These are phyloP conservation scores for Apodospora peruviana DNA, from an alignment of 495 filamentous ascomycete genomes.

Conservation along the genomic window DNA sequence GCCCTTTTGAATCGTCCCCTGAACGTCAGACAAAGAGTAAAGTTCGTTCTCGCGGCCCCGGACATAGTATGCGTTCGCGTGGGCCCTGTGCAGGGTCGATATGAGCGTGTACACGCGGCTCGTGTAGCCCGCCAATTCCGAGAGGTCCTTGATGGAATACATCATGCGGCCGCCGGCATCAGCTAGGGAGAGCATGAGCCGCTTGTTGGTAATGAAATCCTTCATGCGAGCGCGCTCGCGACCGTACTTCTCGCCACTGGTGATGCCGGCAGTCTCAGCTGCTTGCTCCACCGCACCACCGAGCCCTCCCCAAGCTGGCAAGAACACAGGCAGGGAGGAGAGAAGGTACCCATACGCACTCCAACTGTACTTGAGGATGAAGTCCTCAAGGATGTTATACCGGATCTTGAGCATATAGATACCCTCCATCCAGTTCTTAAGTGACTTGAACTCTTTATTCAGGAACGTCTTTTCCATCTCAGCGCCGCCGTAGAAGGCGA, in stretches of 20 bases:
- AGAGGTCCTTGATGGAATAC: constrained; percentile 98
- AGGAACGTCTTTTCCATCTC: constrained; percentile 89
- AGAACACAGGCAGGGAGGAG: constrained; percentile 87
- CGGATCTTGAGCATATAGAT: constrained; percentile 95
- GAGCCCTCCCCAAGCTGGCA: constrained; percentile 88
- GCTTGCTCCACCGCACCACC: constrained; percentile 64
- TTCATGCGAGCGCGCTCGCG: constrained; percentile 86
- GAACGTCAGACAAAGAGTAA: constrained; percentile 82
- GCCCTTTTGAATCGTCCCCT: constrained; percentile 87
- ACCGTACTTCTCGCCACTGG: constrained; percentile 37
- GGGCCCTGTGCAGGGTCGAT: constrained; percentile 86
- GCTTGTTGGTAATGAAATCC: constrained; percentile 99
- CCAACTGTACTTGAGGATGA: constrained; percentile 97
- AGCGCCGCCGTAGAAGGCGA: constrained; percentile 97
- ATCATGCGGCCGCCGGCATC: constrained; percentile 98
- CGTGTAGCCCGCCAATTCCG: constrained; percentile 91
- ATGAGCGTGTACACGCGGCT: constrained; percentile 94
- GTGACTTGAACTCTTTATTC: constrained; percentile 80
- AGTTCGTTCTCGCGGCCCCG: constrained; percentile 67
- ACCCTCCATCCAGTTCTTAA: constrained; percentile 92
- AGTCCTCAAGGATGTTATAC: constrained; percentile 98
- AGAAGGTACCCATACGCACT: constrained; percentile 94
- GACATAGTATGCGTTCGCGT: constrained; percentile 79
- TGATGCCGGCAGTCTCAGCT: too few relatives aligned
- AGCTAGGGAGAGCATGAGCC: constrained; percentile 94